Base-by-base conservation (phyloP, 2,329 filamentous ascomycete genomes). In the Fusarium clavum region DNA sequence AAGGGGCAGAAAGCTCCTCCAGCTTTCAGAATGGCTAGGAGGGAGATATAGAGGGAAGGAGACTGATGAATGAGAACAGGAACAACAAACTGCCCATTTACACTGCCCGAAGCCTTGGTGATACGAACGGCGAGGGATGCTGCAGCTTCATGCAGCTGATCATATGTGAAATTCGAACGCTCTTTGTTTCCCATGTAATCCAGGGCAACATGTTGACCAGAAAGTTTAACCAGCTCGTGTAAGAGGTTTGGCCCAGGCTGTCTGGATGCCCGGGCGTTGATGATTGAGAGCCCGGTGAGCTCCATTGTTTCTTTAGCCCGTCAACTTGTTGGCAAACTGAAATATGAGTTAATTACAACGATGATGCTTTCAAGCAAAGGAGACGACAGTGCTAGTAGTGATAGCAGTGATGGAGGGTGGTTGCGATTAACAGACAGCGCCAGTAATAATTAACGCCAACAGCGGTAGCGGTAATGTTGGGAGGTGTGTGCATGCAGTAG, bases 1-100 rank as follows among this genome's bases (percentile, higher is more conserved):
- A 98, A 82, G 0, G 94, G 94, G 71, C 94, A 97, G 74, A 97
- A 97, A 0, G 93, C 93, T 38, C 88, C 92, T 9, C 94, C 94
- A 14, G 90, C 90, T 78, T 94, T 94, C 48, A 97, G 83, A 56
- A 95, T 88, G 6, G 91, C 94, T 46, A 97, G 79, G 67, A 93
- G 87, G 2, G 92, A 85, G 60, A 96, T 85, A 79, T 97, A 97
- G 25, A 98, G 84, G 48, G 90, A 86, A 12, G 91, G 88, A 16
- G 88, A 92, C 80, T 97, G 94, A 4, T 91, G 90, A 18, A 97
- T 80, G 22, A 97, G 85, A 4, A 97, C 82, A 0, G 94, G 94
- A 40, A 97, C 85, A 38, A 97, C 80, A 18, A 85, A 78, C 49
- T 83, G 81, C 25, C 54, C 38, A 61, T 69, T 25, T 14, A 30